Evolutionary conservation across 108 stramenopile genomes (phyloP).

Genomic region (Craspedostauros australis): DNA sequence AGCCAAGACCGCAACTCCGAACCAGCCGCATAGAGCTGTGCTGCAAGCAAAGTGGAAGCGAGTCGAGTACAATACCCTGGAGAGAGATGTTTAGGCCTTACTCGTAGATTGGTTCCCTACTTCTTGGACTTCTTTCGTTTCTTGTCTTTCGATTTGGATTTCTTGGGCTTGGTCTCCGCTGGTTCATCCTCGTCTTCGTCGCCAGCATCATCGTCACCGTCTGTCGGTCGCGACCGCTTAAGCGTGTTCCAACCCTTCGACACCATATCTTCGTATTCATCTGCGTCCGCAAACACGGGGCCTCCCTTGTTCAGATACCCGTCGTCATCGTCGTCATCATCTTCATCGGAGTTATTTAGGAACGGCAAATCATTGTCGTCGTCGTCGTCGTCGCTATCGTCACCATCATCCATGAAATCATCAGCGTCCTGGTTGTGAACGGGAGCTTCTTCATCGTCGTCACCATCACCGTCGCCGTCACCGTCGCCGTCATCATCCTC

Average conservation of each 20-base stretch:
- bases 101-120: no score
- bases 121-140: neutral
- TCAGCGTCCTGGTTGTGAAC: conserved; percentile 5
- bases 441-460: conserved; percentile 11
- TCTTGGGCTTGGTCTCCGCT: neutral
- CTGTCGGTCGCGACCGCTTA: neutral
- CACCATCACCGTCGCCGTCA: conserved; percentile 31
- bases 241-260: conserved; percentile 17
- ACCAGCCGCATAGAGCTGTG: no score
- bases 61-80: no score
- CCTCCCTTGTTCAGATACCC: conserved; percentile 19
- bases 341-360: conserved; percentile 11
- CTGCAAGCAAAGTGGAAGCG: no score
- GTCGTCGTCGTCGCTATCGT: conserved; percentile 13
- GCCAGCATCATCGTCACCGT: neutral
- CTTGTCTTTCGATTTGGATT: conserved; percentile 7
- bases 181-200: neutral
- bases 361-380: conserved; percentile 12
- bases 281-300: conserved; percentile 49
- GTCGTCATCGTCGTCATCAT: conserved; percentile 33
- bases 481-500: conserved; percentile 19
- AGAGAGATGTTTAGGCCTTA: no score
- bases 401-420: conserved; percentile 2
- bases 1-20: no score
- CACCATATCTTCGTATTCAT: conserved; percentile 60